A percentile compares a stretch with the other conserved stretches of the same genome.
Evolutionary conservation across 441 rosid genomes (phyloP).

Genomic region (Gossypium gossypioides): DNA sequence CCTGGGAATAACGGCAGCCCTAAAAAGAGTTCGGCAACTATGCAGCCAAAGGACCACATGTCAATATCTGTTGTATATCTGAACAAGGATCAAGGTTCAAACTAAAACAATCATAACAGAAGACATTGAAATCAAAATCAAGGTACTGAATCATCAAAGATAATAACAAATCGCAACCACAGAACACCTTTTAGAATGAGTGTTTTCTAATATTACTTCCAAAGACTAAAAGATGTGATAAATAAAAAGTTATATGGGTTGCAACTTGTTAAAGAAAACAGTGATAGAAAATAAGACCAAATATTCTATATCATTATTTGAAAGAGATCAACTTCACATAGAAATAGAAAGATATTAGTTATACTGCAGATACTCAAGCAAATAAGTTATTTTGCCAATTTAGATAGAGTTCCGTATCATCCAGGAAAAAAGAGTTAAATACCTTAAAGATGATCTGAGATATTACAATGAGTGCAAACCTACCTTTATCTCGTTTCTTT

Average conservation of each 20-base stretch:
- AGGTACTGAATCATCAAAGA: background rate
- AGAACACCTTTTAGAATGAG: background rate
- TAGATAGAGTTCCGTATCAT: background rate
- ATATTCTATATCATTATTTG: background rate
- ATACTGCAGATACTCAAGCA: background rate
- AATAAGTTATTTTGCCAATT: background rate
- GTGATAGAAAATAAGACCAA: background rate
- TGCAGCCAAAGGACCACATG: slow-evolving; percentile 99
- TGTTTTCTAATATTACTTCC: background rate
- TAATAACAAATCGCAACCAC: background rate
- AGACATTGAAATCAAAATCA: background rate
- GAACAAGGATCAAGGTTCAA: slow-evolving; percentile 41
- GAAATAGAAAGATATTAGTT: background rate
- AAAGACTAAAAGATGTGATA: background rate
- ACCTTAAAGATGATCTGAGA: background rate
- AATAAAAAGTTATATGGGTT: background rate
- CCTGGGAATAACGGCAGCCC: slow-evolving; percentile 98
- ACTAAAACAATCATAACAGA: slow-evolving; percentile 4
- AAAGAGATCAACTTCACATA: background rate
- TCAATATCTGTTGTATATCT: slow-evolving; percentile 97
- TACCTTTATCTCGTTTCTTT: background rate
- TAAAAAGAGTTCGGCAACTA: slow-evolving; percentile 94
- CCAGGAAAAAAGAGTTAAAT: background rate
- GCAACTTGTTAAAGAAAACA: background rate
- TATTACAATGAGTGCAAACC: background rate